Conservation (phyloP, 202 grass and related monocot species). For the Carex arenaria region DNA sequence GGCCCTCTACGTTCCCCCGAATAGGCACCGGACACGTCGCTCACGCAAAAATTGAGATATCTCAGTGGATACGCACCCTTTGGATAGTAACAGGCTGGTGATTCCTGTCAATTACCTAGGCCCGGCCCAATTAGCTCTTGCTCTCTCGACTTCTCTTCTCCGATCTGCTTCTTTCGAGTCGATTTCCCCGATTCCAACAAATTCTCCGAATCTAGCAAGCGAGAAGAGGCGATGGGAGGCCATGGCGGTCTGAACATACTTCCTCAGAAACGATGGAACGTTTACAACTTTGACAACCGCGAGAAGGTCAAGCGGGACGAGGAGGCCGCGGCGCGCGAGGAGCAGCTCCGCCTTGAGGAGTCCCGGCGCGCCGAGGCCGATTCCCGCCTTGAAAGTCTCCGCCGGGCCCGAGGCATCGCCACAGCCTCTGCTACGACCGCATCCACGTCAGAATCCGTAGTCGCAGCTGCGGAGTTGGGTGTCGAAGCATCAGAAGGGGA, state of each 20-base stretch:
- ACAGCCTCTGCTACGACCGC: background rate
- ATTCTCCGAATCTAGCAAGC: background rate
- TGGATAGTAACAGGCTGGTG: too few species aligned
- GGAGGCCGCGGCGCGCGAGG: constrained; percentile 77
- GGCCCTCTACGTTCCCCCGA: too few species aligned
- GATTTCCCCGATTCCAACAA: background rate
- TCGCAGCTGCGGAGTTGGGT: background rate
- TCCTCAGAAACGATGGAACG: constrained; percentile 98
- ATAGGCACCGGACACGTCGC: too few species aligned
- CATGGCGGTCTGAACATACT: constrained; percentile 91
- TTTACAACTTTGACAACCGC: constrained; percentile 90
- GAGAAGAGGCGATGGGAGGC: constrained; percentile 49
- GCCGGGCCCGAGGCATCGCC: constrained; percentile 48
- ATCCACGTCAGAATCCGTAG: background rate
- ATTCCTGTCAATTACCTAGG: background rate
- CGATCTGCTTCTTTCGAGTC: background rate
- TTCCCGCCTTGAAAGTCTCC: constrained; percentile 48
- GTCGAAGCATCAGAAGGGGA: constrained; percentile 21
- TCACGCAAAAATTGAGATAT: too few species aligned
- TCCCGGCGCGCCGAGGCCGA: constrained; percentile 60
- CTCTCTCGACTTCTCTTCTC: background rate
- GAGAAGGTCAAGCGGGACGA: constrained; percentile 88
- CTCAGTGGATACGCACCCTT: too few species aligned
- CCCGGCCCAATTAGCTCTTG: background rate
- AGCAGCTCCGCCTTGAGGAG: constrained; percentile 70